Percentiles rank a stretch among this genome's conserved stretches.
Conservation (phyloP, 2,329 filamentous ascomycete species). For the Volutella citrinella region DNA sequence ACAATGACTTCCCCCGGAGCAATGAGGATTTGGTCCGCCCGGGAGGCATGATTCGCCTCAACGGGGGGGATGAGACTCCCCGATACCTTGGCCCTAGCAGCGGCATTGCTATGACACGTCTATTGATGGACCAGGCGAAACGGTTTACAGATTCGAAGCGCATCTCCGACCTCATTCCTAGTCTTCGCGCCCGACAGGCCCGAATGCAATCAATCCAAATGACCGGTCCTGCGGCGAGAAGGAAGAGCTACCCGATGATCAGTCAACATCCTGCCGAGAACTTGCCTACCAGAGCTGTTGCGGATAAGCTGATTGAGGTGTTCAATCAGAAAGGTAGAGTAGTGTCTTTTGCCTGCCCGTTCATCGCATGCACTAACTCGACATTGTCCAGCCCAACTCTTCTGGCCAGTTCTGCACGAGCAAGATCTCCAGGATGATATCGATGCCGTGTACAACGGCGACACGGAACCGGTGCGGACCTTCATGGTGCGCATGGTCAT, state of each 20-base stretch:
- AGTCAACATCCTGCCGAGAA: constrained; percentile 77
- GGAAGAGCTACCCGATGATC: constrained; percentile 87
- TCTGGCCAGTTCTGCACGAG: constrained; percentile 86
- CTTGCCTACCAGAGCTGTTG: constrained; percentile 70
- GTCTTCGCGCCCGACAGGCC: constrained; percentile 55
- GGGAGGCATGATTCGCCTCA: constrained; percentile 79
- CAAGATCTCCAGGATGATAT: constrained; percentile 72
- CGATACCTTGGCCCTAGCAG: constrained; percentile 92
- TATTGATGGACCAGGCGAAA: constrained; percentile 96
- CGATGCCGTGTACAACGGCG: constrained; percentile 75
- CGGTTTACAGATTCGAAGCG: constrained; percentile 86
- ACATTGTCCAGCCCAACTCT: constrained; percentile 67
- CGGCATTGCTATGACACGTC: constrained; percentile 88
- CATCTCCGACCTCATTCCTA: constrained; percentile 88
- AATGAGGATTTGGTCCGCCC: constrained; percentile 84
- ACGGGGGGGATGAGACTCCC: constrained; percentile 79
- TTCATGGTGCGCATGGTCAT: constrained; percentile 90
- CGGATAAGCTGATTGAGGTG: constrained; percentile 76
- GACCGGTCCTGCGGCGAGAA: constrained; percentile 54
- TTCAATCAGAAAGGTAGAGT: constrained; percentile 77
- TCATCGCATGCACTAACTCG: constrained; percentile 7
- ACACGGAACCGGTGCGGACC: constrained; percentile 76
- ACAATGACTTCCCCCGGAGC: constrained; percentile 65
- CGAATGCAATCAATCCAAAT: constrained; percentile 59
- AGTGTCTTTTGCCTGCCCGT: neutral